Evolutionary conservation across 768 basidiomycete species (phyloP), one percentile per base, ranked within the genome.

Genomic region (Russula foetens): DNA sequence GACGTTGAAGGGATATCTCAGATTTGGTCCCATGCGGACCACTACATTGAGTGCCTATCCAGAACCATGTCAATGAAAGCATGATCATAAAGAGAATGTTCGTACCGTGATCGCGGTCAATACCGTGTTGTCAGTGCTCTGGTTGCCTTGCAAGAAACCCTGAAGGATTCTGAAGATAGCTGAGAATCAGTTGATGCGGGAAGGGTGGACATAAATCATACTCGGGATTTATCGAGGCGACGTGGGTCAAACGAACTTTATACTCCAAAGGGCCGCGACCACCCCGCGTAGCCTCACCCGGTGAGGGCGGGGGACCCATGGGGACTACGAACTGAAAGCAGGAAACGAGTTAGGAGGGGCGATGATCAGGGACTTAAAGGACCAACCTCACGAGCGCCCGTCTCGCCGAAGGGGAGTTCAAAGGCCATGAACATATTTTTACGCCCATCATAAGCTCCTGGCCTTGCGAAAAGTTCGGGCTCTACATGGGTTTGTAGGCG

Each of bases 181-280:
- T 19, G 56, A 23, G 8, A 19, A 24, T 14, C 7, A 23, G 11
- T 39, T 23, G 56, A n/a, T 31, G 56, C 49, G 62, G 33, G 65
- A 76, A 73, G 71, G 63, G 52, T 35, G 29, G 41, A 31, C 46
- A 59, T 53, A 35, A 15, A 19, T 89, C 70, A 75, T 86, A 54
- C 85, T 98, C 60, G 84, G 97, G 73, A 84, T 98, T 63, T 87
- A 98, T 74, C 79, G 96, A 67, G 76, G 85, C 63, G 79, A 90
- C 74, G 70, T 90, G 63, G 74, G 84, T 72, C 75, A 92, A 66
- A 47, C 74, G 77, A 44, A 92, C 79, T 67, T 84, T 86, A 73
- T 84, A 90, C 4, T 82, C 75, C 63, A 85, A 87, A 8, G 86
- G 85, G 3, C 77, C 77, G 6, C 68, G 66, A 26, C 62, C 64